Evolutionary conservation across 164 flowering plant genomes (phyloP).

Genomic region (Annona squamosa): DNA sequence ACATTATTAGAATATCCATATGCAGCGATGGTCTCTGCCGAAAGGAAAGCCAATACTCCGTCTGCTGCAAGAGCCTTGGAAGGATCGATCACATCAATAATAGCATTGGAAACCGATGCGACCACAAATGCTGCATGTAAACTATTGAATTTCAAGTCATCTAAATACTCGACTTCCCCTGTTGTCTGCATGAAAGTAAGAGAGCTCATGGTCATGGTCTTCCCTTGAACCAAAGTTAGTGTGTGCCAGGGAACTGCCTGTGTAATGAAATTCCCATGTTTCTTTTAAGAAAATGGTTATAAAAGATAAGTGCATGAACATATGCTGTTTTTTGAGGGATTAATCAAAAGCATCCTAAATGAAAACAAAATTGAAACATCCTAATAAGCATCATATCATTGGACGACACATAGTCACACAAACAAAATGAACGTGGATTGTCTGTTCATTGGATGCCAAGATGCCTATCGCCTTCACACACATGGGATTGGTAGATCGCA

Average conservation of each 20-base stretch:
- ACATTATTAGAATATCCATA: constrained; percentile 5
- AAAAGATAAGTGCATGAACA: not conserved
- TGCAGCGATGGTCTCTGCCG: constrained; percentile 9
- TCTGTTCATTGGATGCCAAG: too few species aligned
- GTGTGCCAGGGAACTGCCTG: too few species aligned
- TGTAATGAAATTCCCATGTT: not conserved
- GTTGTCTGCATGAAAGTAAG: constrained; percentile 2
- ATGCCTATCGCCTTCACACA: too few species aligned
- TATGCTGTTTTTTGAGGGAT: too few species aligned
- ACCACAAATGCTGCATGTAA: constrained; percentile 7
- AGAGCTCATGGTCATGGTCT: not conserved
- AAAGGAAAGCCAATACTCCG: constrained; percentile 7
- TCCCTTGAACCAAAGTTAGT: not conserved
- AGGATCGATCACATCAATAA: constrained; percentile 7
- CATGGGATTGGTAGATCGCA: too few species aligned
- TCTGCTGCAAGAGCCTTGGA: constrained; percentile 8
- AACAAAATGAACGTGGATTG: too few species aligned
- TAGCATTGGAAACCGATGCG: constrained; percentile 7
- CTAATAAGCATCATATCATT: too few species aligned
- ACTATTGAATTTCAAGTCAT: constrained; percentile 9
- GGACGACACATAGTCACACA: too few species aligned
- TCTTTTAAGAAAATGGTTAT: not conserved
- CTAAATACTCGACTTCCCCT: constrained; percentile 8
- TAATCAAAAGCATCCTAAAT: too few species aligned
- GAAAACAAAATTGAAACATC: too few species aligned